Percentiles rank a stretch among this genome's conserved stretches.
phyloP scores from a whole-genome alignment of 2,329 filamentous ascomycete genomes.

The Coniochaeta pulveracea region DNA sequence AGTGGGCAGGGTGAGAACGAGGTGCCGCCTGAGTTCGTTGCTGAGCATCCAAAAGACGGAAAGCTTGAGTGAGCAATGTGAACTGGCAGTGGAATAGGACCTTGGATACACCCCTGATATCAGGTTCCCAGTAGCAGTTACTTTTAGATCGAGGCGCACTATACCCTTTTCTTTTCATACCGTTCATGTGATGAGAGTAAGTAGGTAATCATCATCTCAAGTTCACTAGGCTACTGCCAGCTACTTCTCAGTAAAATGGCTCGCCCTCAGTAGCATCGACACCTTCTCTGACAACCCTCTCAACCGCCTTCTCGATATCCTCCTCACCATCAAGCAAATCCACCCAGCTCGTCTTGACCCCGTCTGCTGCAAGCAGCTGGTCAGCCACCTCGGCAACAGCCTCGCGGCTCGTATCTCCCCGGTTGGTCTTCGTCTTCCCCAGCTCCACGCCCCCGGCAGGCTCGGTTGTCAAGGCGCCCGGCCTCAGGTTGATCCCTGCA shows the following conservation, averaged over 20 bases:
- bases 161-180: too few relatives aligned
- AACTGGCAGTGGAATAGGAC: too few relatives aligned
- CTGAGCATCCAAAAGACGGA: constrained; percentile 23
- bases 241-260: constrained; percentile 10
- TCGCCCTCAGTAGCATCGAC: constrained; percentile 44
- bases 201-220: too few relatives aligned
- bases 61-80: constrained; percentile 4
- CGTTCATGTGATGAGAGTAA: background rate
- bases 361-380: constrained; percentile 37
- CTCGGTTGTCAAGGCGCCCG: constrained; percentile 35
- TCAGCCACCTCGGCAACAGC: constrained; percentile 49
- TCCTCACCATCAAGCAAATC: constrained; percentile 44
- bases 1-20: constrained; percentile 40
- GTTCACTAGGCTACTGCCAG: too few relatives aligned
- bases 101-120: too few relatives aligned
- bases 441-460: constrained; percentile 34
- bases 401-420: constrained; percentile 37
- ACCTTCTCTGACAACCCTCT: constrained; percentile 34
- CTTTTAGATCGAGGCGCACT: too few relatives aligned
- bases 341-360: constrained; percentile 37
- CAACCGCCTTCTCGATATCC: constrained; percentile 32
- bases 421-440: constrained; percentile 28
- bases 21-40: constrained; percentile 39
- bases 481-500: constrained; percentile 40
- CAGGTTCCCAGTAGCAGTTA: too few relatives aligned